Conservation (phyloP, 371 early-diverging fungal genomes). For the Zopfochytrium polystomum region DNA sequence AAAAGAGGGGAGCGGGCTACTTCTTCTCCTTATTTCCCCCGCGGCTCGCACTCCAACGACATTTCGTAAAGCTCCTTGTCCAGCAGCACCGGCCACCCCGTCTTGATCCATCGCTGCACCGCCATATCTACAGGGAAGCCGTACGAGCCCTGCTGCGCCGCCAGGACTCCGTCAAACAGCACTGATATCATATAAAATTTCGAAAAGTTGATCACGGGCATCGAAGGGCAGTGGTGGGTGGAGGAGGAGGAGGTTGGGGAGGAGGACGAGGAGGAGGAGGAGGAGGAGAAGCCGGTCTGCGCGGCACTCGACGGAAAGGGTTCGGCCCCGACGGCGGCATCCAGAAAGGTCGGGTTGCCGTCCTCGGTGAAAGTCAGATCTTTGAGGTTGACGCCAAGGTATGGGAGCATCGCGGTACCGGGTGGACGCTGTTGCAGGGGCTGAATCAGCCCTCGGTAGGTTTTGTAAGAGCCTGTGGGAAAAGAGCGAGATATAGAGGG, state of each 20-base stretch:
- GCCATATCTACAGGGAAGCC: slow-evolving; percentile 21
- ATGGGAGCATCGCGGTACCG: slow-evolving; percentile 33
- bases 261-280: no score
- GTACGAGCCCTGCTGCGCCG: slow-evolving; percentile 24
- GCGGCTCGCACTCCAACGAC: slow-evolving; percentile 26
- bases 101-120: slow-evolving; percentile 24
- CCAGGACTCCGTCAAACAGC: slow-evolving; percentile 20
- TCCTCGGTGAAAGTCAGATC: slow-evolving; percentile 51
- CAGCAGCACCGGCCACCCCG: slow-evolving; percentile 30
- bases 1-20: no score
- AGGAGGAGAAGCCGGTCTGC: no score
- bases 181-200: slow-evolving; percentile 38
- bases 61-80: slow-evolving; percentile 35
- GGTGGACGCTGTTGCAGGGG: slow-evolving; percentile 5
- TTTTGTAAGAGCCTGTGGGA: slow-evolving; percentile 34
- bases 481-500: neutral
- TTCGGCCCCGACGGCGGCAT: neutral
- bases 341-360: slow-evolving; percentile 39
- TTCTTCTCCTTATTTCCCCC: no score
- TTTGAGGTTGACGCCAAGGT: slow-evolving; percentile 44
- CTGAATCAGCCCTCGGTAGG: slow-evolving; percentile 26
- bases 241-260: no score
- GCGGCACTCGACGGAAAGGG: no score
- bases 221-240: no score
- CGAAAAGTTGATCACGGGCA: slow-evolving; percentile 35